phyloP scores from a whole-genome alignment of 495 filamentous ascomycete genomes.

The Neurospora pannonica region DNA sequence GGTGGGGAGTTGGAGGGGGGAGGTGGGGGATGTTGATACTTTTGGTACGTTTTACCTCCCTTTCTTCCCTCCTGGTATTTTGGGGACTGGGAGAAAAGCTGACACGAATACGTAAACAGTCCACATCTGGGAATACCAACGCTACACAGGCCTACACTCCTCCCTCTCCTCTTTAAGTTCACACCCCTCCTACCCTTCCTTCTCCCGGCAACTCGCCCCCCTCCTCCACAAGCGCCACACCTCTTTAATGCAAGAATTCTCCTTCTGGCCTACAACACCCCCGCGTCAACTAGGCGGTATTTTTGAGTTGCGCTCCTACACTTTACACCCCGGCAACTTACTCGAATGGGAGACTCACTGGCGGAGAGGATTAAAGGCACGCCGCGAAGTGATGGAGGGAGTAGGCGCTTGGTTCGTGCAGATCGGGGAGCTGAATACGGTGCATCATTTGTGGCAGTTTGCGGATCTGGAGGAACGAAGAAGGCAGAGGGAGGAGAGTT shows the following conservation, averaged over 20 bases:
- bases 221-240: slow-evolving; percentile 75
- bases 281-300: slow-evolving; percentile 84
- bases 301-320: slow-evolving; percentile 96
- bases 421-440: slow-evolving; percentile 93
- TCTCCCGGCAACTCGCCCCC: slow-evolving; percentile 68
- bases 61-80: no score
- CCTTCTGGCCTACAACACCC: slow-evolving; percentile 94
- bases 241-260: slow-evolving; percentile 98
- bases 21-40: slow-evolving; percentile 95
- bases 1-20: slow-evolving; percentile 96
- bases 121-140: slow-evolving; percentile 99
- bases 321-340: slow-evolving; percentile 86
- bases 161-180: slow-evolving; percentile 74
- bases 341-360: slow-evolving; percentile 98
- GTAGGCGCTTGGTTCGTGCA: slow-evolving; percentile 99
- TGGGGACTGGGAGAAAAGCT: no score
- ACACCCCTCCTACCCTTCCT: slow-evolving; percentile 72
- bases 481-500: slow-evolving; percentile 84
- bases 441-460: slow-evolving; percentile 98
- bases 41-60: slow-evolving; percentile 52
- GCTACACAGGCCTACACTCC: slow-evolving; percentile 90
- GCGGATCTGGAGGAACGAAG: slow-evolving; percentile 91
- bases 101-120: slow-evolving; percentile 44
- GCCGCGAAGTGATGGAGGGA: slow-evolving; percentile 94
- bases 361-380: slow-evolving; percentile 81